These are phyloP conservation scores for Graphilbum fragrans DNA, from an alignment of 2,329 filamentous ascomycete genomes.

Conservation along the genomic window DNA sequence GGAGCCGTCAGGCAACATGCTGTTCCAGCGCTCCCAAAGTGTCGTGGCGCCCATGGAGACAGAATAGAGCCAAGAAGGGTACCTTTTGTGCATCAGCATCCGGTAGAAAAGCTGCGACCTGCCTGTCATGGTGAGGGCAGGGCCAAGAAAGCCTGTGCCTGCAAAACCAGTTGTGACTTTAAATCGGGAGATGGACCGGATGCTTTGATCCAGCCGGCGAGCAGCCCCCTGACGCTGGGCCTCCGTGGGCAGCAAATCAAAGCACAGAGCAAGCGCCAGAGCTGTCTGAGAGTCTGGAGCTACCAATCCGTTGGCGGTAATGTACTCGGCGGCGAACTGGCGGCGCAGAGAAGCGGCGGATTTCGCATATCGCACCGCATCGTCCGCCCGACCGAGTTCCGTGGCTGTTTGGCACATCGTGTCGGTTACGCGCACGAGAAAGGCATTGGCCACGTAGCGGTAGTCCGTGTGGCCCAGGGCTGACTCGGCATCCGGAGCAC, in stretches of 20 bases:
- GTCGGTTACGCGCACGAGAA: conserved; percentile 20
- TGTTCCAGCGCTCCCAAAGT: conserved; percentile 29
- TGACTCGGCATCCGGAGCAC: conserved; percentile 19
- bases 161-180: conserved; percentile 13
- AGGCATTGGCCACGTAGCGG: conserved; percentile 23
- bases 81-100: conserved; percentile 19
- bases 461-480: conserved; percentile 18
- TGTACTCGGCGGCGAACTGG: conserved; percentile 13
- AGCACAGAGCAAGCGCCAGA: conserved; percentile 14
- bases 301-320: conserved; percentile 7
- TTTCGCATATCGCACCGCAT: conserved; percentile 11
- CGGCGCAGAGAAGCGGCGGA: conserved; percentile 14
- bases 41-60: conserved; percentile 25
- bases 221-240: background rate
- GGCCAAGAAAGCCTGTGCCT: conserved; percentile 11
- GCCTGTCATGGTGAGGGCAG: conserved; percentile 3
- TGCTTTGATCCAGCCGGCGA: background rate
- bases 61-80: conserved; percentile 24
- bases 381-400: conserved; percentile 11
- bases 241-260: conserved; percentile 7
- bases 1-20: conserved; percentile 20
- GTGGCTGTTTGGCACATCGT: conserved; percentile 13
- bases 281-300: conserved; percentile 15
- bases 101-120: conserved; percentile 13
- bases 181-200: conserved; percentile 2